Base-by-base conservation (phyloP, 129 eudicot genomes). In the Heracleum sosnowskyi region DNA sequence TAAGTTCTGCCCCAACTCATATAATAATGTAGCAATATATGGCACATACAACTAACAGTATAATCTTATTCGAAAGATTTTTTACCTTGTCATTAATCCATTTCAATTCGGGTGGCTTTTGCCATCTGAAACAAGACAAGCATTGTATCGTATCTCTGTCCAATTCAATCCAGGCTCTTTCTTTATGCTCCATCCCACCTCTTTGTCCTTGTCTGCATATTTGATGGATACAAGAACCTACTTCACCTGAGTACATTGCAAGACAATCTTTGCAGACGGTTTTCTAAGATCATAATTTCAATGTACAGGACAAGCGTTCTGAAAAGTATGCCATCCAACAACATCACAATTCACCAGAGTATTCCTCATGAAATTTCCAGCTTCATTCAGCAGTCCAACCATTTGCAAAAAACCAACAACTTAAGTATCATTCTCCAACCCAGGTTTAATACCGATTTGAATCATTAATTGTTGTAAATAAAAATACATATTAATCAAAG, bases 271-370 rank as follows among this genome's bases (percentile, higher is more conserved):
- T 41, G 87, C 89, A 53, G 88, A 81, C 81, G 73, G 64, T 69
- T 79, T 79, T 76, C 92, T 92, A 51, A 90, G 75, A 64, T 74
- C 72, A 73, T 86, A 88, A 80, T 88, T 84, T 57, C 81, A 80
- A 47, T 90, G 92, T 10, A 86, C 83, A 78, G 81, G 79, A 75
- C 92, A 90, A 69, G 96, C 96, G 76, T 79, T 86, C 0, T 86
- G 86, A 80, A 86, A 80, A 24, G 89, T 90, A 40, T 90, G 84
- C 96, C 96, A 90, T 7, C 86, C 96, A 71, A 88, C 96, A 71
- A 88, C 74, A 31, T 90, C 96, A 90, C 89, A 88, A 49, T 64
- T 83, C n/a, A 86, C 44, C 24, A 79, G 87, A 5, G 79, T 78
- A n/a, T 87, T 82, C 78, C 76, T 81, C 85, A 86, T 88, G 82